A percentile compares a stretch with the other conserved stretches of the same genome.
These are phyloP conservation scores for Wickerhamiella pararugosa DNA, from an alignment of 1,139 yeast species.

Conservation along the genomic window DNA sequence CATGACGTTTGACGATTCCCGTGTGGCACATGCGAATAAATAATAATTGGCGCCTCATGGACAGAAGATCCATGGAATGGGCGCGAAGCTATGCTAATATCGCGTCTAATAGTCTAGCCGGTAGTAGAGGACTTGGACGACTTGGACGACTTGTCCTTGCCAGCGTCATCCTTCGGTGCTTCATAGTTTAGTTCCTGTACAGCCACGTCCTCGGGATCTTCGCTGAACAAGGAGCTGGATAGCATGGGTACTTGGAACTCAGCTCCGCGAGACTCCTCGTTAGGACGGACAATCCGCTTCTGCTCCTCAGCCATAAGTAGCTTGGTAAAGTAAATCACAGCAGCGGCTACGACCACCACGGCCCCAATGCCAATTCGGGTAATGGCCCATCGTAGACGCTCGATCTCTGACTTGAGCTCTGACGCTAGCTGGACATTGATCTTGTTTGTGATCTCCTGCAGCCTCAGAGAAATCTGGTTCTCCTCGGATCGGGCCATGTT, in stretches of 20 bases:
- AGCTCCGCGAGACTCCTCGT: constrained; percentile 11
- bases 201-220: constrained; percentile 17
- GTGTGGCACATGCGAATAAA: too few species aligned
- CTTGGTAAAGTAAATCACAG: constrained; percentile 34
- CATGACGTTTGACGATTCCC: too few species aligned
- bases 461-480: constrained; percentile 48
- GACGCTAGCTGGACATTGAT: constrained; percentile 73
- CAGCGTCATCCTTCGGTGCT: neutral
- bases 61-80: too few species aligned
- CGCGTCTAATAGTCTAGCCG: too few species aligned
- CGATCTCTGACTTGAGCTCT: constrained; percentile 74
- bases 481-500: constrained; percentile 71
- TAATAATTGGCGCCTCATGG: too few species aligned
- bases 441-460: constrained; percentile 76
- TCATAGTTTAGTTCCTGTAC: constrained; percentile 16
- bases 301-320: constrained; percentile 27
- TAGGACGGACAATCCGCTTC: constrained; percentile 16
- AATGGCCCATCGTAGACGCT: constrained; percentile 82
- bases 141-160: neutral
- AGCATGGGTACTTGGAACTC: constrained; percentile 21
- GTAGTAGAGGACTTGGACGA: too few species aligned
- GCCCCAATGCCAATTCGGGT: constrained; percentile 74
- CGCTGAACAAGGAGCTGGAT: constrained; percentile 18
- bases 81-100: too few species aligned
- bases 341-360: constrained; percentile 34